Conservation (phyloP, 2,329 filamentous ascomycete genomes). For the Sporothrix humicola region DNA sequence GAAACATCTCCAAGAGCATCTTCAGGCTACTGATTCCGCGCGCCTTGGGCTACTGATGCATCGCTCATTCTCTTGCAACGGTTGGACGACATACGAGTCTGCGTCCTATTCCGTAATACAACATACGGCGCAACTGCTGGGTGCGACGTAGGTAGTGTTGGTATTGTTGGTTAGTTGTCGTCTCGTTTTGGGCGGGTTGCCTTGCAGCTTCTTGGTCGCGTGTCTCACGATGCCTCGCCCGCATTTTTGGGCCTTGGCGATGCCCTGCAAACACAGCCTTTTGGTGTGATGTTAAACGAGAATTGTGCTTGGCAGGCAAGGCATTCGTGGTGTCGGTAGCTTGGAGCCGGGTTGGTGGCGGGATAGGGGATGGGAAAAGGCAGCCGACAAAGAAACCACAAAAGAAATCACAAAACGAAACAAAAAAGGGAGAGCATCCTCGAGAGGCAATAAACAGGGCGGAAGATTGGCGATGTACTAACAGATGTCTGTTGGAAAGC, state of each 20-base stretch:
- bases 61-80: background rate
- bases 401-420: background rate
- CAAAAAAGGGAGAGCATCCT: background rate
- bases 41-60: background rate
- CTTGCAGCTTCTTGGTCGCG: background rate
- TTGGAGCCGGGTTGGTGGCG: background rate
- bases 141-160: background rate
- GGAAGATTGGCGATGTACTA: conserved; percentile 17
- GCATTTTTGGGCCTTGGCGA: background rate
- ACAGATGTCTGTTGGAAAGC: background rate
- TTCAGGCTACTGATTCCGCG: background rate
- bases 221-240: background rate
- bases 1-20: background rate
- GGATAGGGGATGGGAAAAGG: background rate
- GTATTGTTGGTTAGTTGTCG: background rate
- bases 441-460: background rate
- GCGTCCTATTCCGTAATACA: too few relatives aligned
- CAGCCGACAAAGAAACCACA: background rate
- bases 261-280: background rate
- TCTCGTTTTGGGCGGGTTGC: background rate
- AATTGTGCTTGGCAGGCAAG: background rate
- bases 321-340: background rate
- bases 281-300: background rate
- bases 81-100: too few relatives aligned
- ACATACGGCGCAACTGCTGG: too few relatives aligned